A percentile compares a stretch with the other conserved stretches of the same genome.
Evolutionary conservation across 148 eudicot species (phyloP).

Genomic region (Talinum fruticosum): DNA sequence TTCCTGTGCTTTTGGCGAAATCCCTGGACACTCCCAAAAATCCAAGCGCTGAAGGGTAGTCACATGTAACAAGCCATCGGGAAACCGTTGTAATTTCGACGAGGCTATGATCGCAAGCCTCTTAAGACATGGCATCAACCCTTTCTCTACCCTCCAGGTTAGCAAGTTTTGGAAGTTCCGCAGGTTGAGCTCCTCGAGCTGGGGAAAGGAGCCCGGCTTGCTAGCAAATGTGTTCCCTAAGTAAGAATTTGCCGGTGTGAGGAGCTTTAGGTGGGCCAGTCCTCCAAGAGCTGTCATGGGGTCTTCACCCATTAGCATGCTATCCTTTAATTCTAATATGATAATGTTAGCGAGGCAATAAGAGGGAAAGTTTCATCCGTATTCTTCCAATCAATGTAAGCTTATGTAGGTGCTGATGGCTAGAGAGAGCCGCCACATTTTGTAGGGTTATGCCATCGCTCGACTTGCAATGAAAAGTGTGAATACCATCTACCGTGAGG

Average conservation of each 20-base stretch:
- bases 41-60: slow-evolving; percentile 18
- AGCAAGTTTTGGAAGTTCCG: neutral
- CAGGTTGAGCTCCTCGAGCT: slow-evolving; percentile 21
- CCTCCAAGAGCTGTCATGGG: slow-evolving; percentile 18
- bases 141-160: slow-evolving; percentile 14
- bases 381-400: slow-evolving; percentile 14
- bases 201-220: slow-evolving; percentile 11
- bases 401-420: slow-evolving; percentile 15
- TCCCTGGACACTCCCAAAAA: slow-evolving; percentile 5
- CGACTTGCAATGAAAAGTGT: slow-evolving; percentile 13
- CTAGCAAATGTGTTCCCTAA: slow-evolving; percentile 7
- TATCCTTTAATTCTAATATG: slow-evolving; percentile 15
- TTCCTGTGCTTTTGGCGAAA: slow-evolving; percentile 7
- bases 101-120: slow-evolving; percentile 12
- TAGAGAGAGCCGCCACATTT: slow-evolving; percentile 11
- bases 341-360: slow-evolving; percentile 24
- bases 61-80: slow-evolving; percentile 8
- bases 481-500: slow-evolving; percentile 4
- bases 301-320: slow-evolving; percentile 3
- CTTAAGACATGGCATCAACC: slow-evolving; percentile 19
- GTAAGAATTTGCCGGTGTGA: slow-evolving; percentile 10
- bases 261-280: slow-evolving; percentile 25
- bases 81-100: slow-evolving; percentile 1
- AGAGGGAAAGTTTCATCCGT: neutral
- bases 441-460: neutral